Evolutionary conservation across 345 rosid genomes (phyloP).

Genomic region (Euclidium syriacum): DNA sequence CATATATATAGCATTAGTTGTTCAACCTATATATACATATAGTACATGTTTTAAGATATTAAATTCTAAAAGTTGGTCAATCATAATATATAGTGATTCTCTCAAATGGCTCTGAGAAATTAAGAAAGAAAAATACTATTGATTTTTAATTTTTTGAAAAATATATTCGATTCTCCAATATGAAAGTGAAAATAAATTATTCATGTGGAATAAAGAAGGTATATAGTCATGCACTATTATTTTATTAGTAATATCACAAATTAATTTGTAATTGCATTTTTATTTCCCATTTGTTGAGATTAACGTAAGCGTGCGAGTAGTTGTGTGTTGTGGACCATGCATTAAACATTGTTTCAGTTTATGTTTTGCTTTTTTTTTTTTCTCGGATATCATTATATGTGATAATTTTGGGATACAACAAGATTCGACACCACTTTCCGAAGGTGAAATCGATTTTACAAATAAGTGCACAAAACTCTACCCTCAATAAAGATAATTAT

Average conservation of each 20-base stretch:
- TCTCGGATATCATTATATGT: no score
- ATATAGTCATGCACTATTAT: background rate
- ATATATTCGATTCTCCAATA: conserved; percentile 17
- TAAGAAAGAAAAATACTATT: conserved; percentile 4
- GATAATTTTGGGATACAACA: no score
- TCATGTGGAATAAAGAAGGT: conserved; percentile 17
- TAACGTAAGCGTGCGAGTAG: conserved; percentile 11
- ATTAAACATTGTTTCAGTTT: background rate
- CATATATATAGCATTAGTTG: background rate
- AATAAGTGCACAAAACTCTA: no score
- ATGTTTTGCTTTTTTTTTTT: background rate
- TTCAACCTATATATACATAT: background rate
- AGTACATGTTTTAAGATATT: background rate
- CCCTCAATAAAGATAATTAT: no score
- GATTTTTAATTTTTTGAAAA: conserved; percentile 1
- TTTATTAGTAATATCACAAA: background rate
- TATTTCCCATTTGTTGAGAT: conserved; percentile 8
- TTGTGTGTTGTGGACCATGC: conserved; percentile 21
- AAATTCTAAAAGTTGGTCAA: conserved; percentile 5
- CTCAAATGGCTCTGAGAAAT: background rate
- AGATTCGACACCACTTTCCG: no score
- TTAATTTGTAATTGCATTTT: background rate
- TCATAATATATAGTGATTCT: conserved; percentile 1
- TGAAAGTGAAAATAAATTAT: background rate
- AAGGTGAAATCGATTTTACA: no score